phyloP scores from a whole-genome alignment of 768 basidiomycete genomes.

The Neoboletus brunneissimus region DNA sequence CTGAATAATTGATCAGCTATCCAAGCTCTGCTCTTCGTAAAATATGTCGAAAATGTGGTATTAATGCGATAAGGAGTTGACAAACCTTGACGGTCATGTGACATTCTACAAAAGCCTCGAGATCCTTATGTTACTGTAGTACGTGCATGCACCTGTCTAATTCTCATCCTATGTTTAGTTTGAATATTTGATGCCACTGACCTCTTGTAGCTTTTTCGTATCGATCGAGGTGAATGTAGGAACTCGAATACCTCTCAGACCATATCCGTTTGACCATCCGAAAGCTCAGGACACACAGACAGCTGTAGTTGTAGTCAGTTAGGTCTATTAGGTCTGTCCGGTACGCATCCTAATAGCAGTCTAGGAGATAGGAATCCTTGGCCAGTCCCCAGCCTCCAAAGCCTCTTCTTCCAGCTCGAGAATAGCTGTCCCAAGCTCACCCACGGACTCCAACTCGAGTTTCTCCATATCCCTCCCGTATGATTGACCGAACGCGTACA shows the following conservation, averaged over 20 bases:
- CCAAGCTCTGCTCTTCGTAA: neutral
- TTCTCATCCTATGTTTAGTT: too few species aligned
- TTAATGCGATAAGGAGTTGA: neutral
- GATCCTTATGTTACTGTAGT: too few species aligned
- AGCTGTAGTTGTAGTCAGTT: neutral
- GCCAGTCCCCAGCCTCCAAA: constrained; percentile 42
- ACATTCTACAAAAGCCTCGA: too few species aligned
- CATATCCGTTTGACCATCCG: neutral
- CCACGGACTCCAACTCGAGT: constrained; percentile 42
- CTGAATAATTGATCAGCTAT: neutral
- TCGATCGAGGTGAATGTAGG: neutral
- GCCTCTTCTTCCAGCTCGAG: constrained; percentile 46
- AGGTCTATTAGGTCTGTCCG: neutral
- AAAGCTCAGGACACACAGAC: neutral
- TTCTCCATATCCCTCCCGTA: constrained; percentile 49
- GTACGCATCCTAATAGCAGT: neutral
- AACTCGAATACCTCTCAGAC: neutral
- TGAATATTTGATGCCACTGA: neutral
- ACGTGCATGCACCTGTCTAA: too few species aligned
- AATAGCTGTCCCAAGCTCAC: constrained; percentile 49
- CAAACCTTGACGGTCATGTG: neutral
- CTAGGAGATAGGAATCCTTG: constrained; percentile 13
- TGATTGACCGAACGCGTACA: constrained; percentile 44
- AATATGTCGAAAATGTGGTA: neutral
- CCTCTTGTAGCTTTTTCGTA: neutral